phyloP scores from a whole-genome alignment of 192 early-diverging fungal genomes.

The Gaertneriomyces sp. region DNA sequence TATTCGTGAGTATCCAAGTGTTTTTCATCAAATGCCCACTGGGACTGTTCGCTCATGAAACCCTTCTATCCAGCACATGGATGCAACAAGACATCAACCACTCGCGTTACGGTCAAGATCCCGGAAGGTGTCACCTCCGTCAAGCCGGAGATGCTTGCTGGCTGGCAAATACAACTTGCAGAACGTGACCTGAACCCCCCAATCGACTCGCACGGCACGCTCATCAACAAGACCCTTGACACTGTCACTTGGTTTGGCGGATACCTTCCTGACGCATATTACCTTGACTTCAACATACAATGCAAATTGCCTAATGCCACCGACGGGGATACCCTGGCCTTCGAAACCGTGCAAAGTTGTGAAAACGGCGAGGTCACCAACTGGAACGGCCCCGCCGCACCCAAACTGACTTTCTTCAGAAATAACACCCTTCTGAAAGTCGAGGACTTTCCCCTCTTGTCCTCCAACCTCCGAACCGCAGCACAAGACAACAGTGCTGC shows the following conservation, averaged over 20 bases:
- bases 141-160: constrained; percentile 29
- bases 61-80: constrained; percentile 27
- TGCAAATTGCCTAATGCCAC: constrained; percentile 16
- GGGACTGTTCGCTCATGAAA: neutral
- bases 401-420: constrained; percentile 20
- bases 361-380: constrained; percentile 12
- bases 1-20: constrained; percentile 20
- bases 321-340: constrained; percentile 31
- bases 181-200: constrained; percentile 25
- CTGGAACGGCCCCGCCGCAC: constrained; percentile 25
- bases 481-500: no score
- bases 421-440: constrained; percentile 23
- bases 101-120: constrained; percentile 25
- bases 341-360: constrained; percentile 29
- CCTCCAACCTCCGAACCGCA: no score
- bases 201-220: constrained; percentile 25
- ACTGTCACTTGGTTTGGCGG: constrained; percentile 34
- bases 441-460: neutral
- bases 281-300: constrained; percentile 32
- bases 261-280: constrained; percentile 22
- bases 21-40: neutral
- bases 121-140: constrained; percentile 32
- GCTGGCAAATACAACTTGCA: constrained; percentile 26
- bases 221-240: constrained; percentile 31
- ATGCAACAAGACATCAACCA: constrained; percentile 29